A percentile compares a stretch with the other conserved stretches of the same genome.
phyloP scores from a whole-genome alignment of 495 filamentous ascomycete genomes.

The Hypoxylon lenormandii region DNA sequence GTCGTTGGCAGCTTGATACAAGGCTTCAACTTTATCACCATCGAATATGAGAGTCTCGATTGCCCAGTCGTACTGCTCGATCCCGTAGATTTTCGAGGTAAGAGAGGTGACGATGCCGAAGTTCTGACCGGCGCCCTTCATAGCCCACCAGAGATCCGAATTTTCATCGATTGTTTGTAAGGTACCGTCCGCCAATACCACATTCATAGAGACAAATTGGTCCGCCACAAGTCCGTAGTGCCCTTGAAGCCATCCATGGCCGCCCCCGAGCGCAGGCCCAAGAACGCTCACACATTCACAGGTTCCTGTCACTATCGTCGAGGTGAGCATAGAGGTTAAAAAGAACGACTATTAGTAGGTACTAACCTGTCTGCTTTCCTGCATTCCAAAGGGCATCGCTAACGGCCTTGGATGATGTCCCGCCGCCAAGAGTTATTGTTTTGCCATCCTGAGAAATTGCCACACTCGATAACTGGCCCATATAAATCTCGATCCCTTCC shows the following conservation, averaged over 20 bases:
- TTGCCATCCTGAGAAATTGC: slow-evolving; percentile 57
- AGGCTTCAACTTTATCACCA: slow-evolving; percentile 61
- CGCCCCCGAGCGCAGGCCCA: slow-evolving; percentile 66
- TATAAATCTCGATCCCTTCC: slow-evolving; percentile 63
- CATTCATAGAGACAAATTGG: slow-evolving; percentile 56
- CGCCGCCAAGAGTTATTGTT: slow-evolving; percentile 65
- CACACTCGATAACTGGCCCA: slow-evolving; percentile 59
- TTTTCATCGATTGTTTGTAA: slow-evolving; percentile 35
- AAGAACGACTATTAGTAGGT: no score
- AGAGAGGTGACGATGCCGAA: slow-evolving; percentile 57
- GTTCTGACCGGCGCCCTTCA: slow-evolving; percentile 56
- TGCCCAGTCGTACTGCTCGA: slow-evolving; percentile 56
- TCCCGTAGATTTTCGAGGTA: slow-evolving; percentile 14
- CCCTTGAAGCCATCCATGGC: slow-evolving; percentile 61
- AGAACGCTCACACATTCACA: slow-evolving; percentile 64
- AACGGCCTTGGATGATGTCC: slow-evolving; percentile 54
- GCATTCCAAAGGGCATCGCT: slow-evolving; percentile 53
- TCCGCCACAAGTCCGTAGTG: slow-evolving; percentile 62
- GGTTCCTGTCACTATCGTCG: slow-evolving; percentile 44
- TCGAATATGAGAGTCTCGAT: slow-evolving; percentile 62
- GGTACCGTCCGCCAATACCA: slow-evolving; percentile 62
- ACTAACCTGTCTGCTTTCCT: slow-evolving; percentile 55
- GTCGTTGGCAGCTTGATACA: slow-evolving; percentile 63
- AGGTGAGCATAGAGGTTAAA: not conserved
- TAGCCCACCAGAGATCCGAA: slow-evolving; percentile 57